Evolutionary conservation across 148 eudicot genomes (phyloP).

Genomic region (Rheum nobile): DNA sequence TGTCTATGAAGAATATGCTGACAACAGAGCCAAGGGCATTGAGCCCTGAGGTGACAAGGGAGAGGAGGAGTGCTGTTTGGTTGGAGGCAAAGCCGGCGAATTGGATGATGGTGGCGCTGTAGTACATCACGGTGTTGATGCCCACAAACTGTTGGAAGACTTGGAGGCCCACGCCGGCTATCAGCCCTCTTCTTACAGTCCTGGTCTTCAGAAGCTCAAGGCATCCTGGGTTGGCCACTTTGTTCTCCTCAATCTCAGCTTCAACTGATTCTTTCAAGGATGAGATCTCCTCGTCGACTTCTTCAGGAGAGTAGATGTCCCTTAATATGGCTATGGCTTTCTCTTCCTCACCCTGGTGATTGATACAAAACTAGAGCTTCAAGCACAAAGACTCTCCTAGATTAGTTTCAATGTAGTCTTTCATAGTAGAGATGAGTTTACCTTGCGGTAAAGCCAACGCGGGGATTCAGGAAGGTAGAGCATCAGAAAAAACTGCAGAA

Average conservation of each 20-base stretch:
- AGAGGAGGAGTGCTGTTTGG: conserved; percentile 51
- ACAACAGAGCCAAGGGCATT: conserved; percentile 48
- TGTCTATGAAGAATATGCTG: conserved; percentile 55
- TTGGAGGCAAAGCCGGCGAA: conserved; percentile 51
- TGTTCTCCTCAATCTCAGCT: conserved; percentile 26
- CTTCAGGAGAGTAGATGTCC: conserved; percentile 39
- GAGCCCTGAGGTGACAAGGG: conserved; percentile 52
- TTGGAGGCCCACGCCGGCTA: conserved; percentile 52
- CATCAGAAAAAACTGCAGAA: conserved; percentile 52
- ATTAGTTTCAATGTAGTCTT: too few relatives aligned
- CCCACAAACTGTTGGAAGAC: conserved; percentile 62
- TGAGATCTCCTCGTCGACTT: conserved; percentile 34
- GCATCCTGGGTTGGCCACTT: conserved; percentile 3
- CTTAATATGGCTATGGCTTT: conserved; percentile 35
- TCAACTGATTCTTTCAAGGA: conserved; percentile 47
- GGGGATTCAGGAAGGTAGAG: conserved; percentile 65
- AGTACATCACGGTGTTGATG: conserved; percentile 67
- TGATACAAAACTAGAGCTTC: neutral
- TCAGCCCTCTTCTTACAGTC: conserved; percentile 37
- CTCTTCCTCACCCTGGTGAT: conserved; percentile 37
- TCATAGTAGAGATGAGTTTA: neutral
- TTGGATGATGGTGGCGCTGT: conserved; percentile 59
- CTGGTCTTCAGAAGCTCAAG: conserved; percentile 24
- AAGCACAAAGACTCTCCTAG: too few relatives aligned
- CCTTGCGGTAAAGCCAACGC: conserved; percentile 78